Base-by-base conservation (phyloP, 495 filamentous ascomycete genomes). In the Xylona heveae region DNA sequence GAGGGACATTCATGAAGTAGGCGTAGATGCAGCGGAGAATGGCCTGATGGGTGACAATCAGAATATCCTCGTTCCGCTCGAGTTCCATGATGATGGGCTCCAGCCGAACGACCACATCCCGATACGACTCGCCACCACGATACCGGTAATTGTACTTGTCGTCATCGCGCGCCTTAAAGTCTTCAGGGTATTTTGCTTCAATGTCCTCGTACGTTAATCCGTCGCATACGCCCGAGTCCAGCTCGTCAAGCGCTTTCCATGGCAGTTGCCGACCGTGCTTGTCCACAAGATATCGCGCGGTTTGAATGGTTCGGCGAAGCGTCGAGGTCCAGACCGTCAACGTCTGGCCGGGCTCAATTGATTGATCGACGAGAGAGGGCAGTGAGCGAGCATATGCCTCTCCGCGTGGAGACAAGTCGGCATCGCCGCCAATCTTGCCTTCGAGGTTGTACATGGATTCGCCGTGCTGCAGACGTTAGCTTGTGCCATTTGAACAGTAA, bases 91-190 rank as follows among this genome's bases (percentile, higher is more conserved):
- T 97, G 52, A 97, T 97, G 29, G 88, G 88, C 45, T 97, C 88
- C 0, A 97, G 71, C 1, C 88, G 78, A 39, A 94, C 94, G 16
- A 97, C 88, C 1, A 97, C 85, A 48, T 97, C 88, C 33, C 88
- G 80, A 51, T 97, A 97, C 37, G 77, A 84, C 55, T 97, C 88
- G 10, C 88, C 88, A 38, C 84, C 88, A 1, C 85, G 77, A 53
- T 97, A 97, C 32, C 88, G 83, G 54, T 97, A 97, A 57, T 97
- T 97, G 62, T 94, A 79, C 53, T 97, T 97, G 54, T 97, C 88
- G 36, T 93, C 79, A 48, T 97, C 88, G 28, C 88, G 74, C 12
- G 84, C 82, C 18, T 66, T 64, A 52, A 97, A 97, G 54, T 97
- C 88, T 38, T 93, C 82, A 0, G 88, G 88, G 48, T 92, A 94